Percentiles rank a stretch among this genome's conserved stretches.
These are phyloP conservation scores for Pseudopithomyces maydicus DNA, from an alignment of 2,329 filamentous ascomycete genomes.

Conservation along the genomic window DNA sequence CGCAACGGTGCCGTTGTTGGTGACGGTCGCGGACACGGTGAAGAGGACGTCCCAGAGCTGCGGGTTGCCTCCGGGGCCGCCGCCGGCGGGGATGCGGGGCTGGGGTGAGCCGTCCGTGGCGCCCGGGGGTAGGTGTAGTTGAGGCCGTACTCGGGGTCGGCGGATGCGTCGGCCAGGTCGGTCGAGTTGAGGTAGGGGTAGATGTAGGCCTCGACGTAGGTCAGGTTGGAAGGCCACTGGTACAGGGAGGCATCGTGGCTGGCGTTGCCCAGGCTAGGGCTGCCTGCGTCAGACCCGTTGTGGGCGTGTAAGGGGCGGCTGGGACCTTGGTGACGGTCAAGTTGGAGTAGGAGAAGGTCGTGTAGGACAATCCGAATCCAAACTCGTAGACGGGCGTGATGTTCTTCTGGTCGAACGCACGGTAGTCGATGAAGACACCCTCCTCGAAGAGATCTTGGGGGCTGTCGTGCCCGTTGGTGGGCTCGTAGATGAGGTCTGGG, in stretches of 20 bases:
- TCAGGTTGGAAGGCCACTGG: constrained; percentile 67
- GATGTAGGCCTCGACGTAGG: constrained; percentile 62
- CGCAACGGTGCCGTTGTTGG: constrained; percentile 68
- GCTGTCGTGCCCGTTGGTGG: constrained; percentile 68
- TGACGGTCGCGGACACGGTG: constrained; percentile 69
- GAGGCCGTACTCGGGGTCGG: constrained; percentile 65
- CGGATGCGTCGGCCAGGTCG: constrained; percentile 61
- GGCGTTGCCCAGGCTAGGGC: constrained; percentile 70
- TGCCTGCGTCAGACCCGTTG: constrained; percentile 63
- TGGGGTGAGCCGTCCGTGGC: constrained; percentile 63
- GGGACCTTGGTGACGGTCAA: constrained; percentile 60
- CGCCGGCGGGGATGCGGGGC: constrained; percentile 66
- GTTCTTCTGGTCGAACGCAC: constrained; percentile 70
- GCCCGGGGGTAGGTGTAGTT: constrained; percentile 62
- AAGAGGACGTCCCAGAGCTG: constrained; percentile 72
- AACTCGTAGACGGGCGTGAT: constrained; percentile 79
- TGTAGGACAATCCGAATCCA: constrained; percentile 80
- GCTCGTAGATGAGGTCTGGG: constrained; percentile 67
- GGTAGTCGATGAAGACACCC: constrained; percentile 82
- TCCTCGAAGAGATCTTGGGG: constrained; percentile 78
- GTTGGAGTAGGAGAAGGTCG: constrained; percentile 76
- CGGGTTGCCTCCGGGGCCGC: constrained; percentile 65
- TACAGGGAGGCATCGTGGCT: constrained; percentile 69
- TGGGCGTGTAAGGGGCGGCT: constrained; percentile 62
- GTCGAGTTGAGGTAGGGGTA: constrained; percentile 75